Percentiles rank a stretch among this genome's conserved stretches.
phyloP scores from a whole-genome alignment of 495 filamentous ascomycete species.

The Penicillium arizonense region DNA sequence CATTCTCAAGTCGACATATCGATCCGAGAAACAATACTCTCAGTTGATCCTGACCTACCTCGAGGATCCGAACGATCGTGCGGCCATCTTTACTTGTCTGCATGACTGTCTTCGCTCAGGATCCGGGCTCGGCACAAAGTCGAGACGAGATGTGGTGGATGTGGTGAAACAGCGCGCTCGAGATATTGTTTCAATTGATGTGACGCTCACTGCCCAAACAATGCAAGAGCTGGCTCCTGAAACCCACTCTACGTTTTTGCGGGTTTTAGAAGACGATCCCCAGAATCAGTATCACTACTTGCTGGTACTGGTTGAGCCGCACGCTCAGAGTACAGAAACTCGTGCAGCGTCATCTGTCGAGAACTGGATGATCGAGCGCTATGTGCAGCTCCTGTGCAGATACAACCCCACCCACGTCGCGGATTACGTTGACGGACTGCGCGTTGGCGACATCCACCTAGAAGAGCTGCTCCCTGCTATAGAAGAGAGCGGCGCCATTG shows the following conservation, averaged over 20 bases:
- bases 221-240: constrained; percentile 65
- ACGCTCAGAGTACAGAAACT: constrained; percentile 36
- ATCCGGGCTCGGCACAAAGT: constrained; percentile 68
- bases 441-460: constrained; percentile 76
- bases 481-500: constrained; percentile 84
- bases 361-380: constrained; percentile 71
- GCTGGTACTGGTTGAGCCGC: constrained; percentile 71
- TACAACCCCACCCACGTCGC: constrained; percentile 82
- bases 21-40: constrained; percentile 74
- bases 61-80: constrained; percentile 74
- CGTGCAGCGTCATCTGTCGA: constrained; percentile 28
- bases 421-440: constrained; percentile 75
- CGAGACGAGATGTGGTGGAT: constrained; percentile 69
- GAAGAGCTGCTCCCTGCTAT: constrained; percentile 81
- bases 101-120: constrained; percentile 75
- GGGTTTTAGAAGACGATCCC: constrained; percentile 60
- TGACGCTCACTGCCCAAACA: constrained; percentile 63
- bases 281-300: constrained; percentile 76
- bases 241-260: constrained; percentile 68
- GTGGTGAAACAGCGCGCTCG: constrained; percentile 67
- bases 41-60: constrained; percentile 80
- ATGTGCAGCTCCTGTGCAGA: constrained; percentile 85
- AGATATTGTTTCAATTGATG: constrained; percentile 69
- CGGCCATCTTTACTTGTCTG: constrained; percentile 74
- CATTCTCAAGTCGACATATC: constrained; percentile 89